A percentile compares a stretch with the other conserved stretches of the same genome.
These are phyloP conservation scores for Kwoniella sp. DNA, from an alignment of 768 basidiomycete species.

Conservation along the genomic window DNA sequence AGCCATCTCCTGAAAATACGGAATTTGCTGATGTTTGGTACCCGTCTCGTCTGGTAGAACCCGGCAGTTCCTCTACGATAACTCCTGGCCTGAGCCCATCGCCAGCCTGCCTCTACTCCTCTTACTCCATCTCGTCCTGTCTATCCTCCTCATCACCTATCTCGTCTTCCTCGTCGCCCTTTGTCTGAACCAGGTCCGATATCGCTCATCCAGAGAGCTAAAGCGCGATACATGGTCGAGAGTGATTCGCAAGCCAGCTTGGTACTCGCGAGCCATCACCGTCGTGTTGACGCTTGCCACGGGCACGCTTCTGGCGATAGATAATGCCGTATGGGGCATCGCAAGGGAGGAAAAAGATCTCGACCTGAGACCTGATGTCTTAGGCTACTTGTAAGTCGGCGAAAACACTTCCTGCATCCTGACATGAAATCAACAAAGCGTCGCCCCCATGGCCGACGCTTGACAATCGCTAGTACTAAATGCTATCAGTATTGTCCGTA, in stretches of 20 bases:
- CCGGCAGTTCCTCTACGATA: slow-evolving; percentile 13
- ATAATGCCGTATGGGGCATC: slow-evolving; percentile 19
- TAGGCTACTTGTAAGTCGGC: slow-evolving; percentile 33
- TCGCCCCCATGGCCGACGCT: too few relatives aligned
- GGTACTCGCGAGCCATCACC: slow-evolving; percentile 7
- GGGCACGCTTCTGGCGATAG: slow-evolving; percentile 14
- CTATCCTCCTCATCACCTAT: slow-evolving; percentile 29
- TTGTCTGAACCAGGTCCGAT: not conserved
- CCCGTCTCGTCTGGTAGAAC: not conserved
- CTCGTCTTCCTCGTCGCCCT: slow-evolving; percentile 13
- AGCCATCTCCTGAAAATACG: too few relatives aligned
- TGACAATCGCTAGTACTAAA: too few relatives aligned
- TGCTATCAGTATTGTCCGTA: too few relatives aligned
- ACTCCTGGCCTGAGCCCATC: slow-evolving; percentile 25
- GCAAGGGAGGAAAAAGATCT: slow-evolving; percentile 3
- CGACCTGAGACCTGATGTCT: slow-evolving; percentile 22
- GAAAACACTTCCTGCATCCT: too few relatives aligned
- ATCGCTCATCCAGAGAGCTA: not conserved
- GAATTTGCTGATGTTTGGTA: too few relatives aligned
- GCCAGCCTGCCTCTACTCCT: slow-evolving; percentile 29
- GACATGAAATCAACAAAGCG: not conserved
- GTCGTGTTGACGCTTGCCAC: slow-evolving; percentile 1
- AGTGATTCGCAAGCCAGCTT: slow-evolving; percentile 3
- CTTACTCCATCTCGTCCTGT: slow-evolving; percentile 32
- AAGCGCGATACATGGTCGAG: slow-evolving; percentile 6